Conservation (phyloP, 768 basidiomycete genomes). For the Termitomyces sp. region DNA sequence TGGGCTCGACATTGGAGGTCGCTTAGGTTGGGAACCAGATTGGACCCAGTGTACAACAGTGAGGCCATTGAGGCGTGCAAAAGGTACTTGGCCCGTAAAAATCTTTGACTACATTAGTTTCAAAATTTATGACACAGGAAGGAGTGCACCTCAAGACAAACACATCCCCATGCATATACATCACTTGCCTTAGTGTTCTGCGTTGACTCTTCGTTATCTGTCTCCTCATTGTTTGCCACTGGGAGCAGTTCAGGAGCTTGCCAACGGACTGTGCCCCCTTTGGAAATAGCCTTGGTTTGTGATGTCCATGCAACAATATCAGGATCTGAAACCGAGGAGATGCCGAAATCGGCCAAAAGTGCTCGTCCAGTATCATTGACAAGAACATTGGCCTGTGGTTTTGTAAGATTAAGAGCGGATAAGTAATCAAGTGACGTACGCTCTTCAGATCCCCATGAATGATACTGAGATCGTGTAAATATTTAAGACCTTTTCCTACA, state of each 20-base stretch:
- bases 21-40: too few relatives aligned
- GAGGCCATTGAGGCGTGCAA: too few relatives aligned
- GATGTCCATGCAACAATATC: slow-evolving; percentile 2
- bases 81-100: neutral
- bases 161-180: slow-evolving; percentile 9
- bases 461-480: too few relatives aligned
- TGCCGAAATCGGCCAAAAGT: slow-evolving; percentile 10
- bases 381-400: neutral
- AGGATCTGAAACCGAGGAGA: slow-evolving; percentile 6
- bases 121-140: neutral
- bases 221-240: neutral
- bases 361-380: slow-evolving; percentile 1
- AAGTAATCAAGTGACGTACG: too few relatives aligned
- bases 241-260: slow-evolving; percentile 5
- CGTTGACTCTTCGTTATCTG: neutral
- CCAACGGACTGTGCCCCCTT: slow-evolving; percentile 7
- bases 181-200: slow-evolving; percentile 4
- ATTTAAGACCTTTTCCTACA: too few relatives aligned
- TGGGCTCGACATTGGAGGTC: too few relatives aligned
- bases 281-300: slow-evolving; percentile 1
- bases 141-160: neutral
- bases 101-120: neutral
- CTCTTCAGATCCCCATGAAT: too few relatives aligned
- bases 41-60: too few relatives aligned
- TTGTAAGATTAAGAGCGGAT: neutral